Base-by-base conservation (phyloP, 202 grass and related monocot genomes). In the Carex arenaria region DNA sequence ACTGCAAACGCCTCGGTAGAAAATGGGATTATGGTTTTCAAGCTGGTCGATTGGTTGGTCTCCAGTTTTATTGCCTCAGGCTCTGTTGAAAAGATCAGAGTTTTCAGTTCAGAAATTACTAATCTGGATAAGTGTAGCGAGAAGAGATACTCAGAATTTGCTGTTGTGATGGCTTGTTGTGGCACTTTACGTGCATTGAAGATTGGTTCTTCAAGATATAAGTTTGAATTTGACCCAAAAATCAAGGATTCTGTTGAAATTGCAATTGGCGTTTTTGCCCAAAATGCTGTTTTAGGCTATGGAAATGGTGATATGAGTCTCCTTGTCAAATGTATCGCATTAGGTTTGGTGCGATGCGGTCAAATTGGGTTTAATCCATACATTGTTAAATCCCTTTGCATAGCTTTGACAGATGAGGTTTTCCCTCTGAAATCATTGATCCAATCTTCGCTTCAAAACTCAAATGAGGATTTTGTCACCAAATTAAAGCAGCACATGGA, bases 41-140 rank as follows among this genome's bases (percentile, higher is more conserved):
- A 86, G 82, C 81, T 98, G 87, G 81, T 91, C 22, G 95, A 98
- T 52, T 95, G 95, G 95, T 60, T 90, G 67, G 86, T 93, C 0
- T 60, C 89, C 80, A 87, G 90, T 5, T 93, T 91, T 38, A 62
- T 90, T 1, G 89, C 84, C 57, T 87, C 72, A 1, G 91, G 86
- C 19, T 88, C 60, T 73, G 87, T 88, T 80, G 69, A 62, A 19
- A 97, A 88, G 52, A 86, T 95, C 63, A 88, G 82, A 70, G 40
- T 82, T 68, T 91, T 95, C 4, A n/a, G 9, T 82, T 67, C 87
- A 20, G 82, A 84, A 52, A 67, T 83, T n/a, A 73, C 85, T 42
- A 86, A 89, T 8, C 79, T 67, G 2, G 86, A 90, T 14, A 88
- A 66, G 72, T 89, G 90, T 7, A 15, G 87, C 8, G 40, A 76